Percentiles rank a stretch among this genome's conserved stretches.
phyloP scores from a whole-genome alignment of 2,329 filamentous ascomycete genomes.

The Sphaerostilbella broomeana region DNA sequence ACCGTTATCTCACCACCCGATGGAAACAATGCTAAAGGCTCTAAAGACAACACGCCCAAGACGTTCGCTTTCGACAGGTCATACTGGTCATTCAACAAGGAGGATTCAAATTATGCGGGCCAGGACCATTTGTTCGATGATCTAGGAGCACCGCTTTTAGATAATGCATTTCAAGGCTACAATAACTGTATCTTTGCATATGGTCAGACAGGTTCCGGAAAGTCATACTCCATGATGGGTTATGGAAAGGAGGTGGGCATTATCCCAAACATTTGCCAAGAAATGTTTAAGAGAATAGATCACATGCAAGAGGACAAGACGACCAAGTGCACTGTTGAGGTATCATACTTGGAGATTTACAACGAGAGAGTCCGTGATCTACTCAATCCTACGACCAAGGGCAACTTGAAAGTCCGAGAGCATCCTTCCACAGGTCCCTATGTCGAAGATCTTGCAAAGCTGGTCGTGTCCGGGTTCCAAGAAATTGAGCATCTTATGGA shows the following conservation, averaged over 20 bases:
- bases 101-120: constrained; percentile 75
- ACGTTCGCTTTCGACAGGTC: constrained; percentile 93
- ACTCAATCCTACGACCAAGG: constrained; percentile 90
- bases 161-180: constrained; percentile 97
- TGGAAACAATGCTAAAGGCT: constrained; percentile 54
- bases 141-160: constrained; percentile 79
- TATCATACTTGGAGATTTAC: constrained; percentile 98
- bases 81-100: constrained; percentile 94
- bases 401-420: constrained; percentile 93
- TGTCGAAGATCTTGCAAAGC: constrained; percentile 93
- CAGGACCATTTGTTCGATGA: constrained; percentile 87
- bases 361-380: constrained; percentile 95
- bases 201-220: constrained; percentile 95
- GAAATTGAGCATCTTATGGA: constrained; percentile 99
- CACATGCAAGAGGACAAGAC: constrained; percentile 65
- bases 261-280: constrained; percentile 92
- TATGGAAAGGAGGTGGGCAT: constrained; percentile 94
- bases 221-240: constrained; percentile 99
- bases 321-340: constrained; percentile 86
- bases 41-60: constrained; percentile 68
- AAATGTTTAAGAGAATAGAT: constrained; percentile 89
- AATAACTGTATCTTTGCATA: constrained; percentile 99
- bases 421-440: constrained; percentile 97
- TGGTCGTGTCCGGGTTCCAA: constrained; percentile 85
- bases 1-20: constrained; percentile 75